Evolutionary conservation across 495 filamentous ascomycete species (phyloP), one percentile per base, ranked within the genome.

Genomic region (Viridothelium virens): DNA sequence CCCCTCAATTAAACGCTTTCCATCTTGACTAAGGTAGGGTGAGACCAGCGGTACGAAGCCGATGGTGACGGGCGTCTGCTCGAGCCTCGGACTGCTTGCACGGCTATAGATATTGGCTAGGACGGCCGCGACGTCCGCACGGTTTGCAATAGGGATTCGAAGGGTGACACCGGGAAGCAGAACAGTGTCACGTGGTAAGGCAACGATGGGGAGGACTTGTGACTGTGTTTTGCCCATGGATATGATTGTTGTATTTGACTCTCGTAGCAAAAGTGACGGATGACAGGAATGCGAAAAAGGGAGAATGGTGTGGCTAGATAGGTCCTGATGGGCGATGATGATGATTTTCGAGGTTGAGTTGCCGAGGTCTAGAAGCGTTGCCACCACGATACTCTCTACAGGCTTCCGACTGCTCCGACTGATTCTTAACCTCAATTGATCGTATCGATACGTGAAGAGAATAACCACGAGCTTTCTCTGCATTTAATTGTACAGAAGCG

Each of bases 1-100:
- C 64, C 81, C 79, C 64, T 85, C 81, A 53, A 91, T 80, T 39
- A 94, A 81, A 62, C 83, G 80, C 75, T 91, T 86, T 64, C 91
- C 91, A 69, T 88, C 82, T 38, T 79, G 79, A 65, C 84, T 86
- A 34, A 95, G 77, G 18, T 86, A 78, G 16, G 87, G 84, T 12
- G 89, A 92, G 64, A 79, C 84, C 63, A 95, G 81, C 44, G 92
- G 92, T 69, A 96, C 82, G 76, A 92, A 96, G 66, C 86, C 88
- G 69, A 96, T 85, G 47, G 86, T 85, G 67, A 94, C 84, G 64
- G 82, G 75, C 66, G 83, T 85, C 61, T 81, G 81, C 69, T 87
- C 87, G 7, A 85, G 83, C 44, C 83, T 86, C 64, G 84, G 83
- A 39, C 83, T 82, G 31, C 85, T 81, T 25, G 85, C 83, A 56